Evolutionary conservation across 1,284 basidiomycete species (phyloP), one percentile per base, ranked within the genome.

Genomic region (Lentinula novae-zelandiae): DNA sequence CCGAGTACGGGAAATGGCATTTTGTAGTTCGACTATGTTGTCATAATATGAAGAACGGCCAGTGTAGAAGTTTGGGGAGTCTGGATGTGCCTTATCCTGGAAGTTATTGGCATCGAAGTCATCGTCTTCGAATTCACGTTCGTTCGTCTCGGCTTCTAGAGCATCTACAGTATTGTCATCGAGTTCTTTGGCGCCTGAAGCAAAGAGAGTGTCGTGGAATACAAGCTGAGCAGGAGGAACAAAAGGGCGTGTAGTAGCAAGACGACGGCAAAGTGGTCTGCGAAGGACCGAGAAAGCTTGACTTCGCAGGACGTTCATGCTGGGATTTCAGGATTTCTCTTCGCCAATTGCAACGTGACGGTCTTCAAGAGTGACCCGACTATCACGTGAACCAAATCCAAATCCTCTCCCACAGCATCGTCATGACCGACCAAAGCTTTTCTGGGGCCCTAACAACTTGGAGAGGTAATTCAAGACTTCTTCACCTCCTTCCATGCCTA

Each of bases 21-120:
- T 77, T 69, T 94, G 87, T 17, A 96, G 83, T 51, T 81, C 75
- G 33, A 80, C 76, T 46, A 96, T 75, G 60, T 87, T 83, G 74
- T 95, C 91, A 71, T 89, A 88, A 77, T 89, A 94, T 38, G 79
- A 78, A 0, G 91, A 79, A 51, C 89, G 86, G n/a, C 87, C 90
- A n/a, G 94, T 94, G 76, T 92, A 97, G 77, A 95, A 96, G 55
- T 86, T 85, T 15, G 91, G 82, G 1, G 92, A 90, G 33, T 77
- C 71, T 17, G 83, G 79, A 75, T 75, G 64, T 62, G 70, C 62
- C 62, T 67, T 69, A 13, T 31, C 22, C 5, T 34, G 52, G 12
- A n/a, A 39, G 7, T 62, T 55, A 6, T 53, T 20, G 9, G 54
- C 54, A 50, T 61, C 60, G 31, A 20, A 31, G 38, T 58, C 58